Base-by-base conservation (phyloP, 1,284 basidiomycete species). In the Fistulina hepatica region DNA sequence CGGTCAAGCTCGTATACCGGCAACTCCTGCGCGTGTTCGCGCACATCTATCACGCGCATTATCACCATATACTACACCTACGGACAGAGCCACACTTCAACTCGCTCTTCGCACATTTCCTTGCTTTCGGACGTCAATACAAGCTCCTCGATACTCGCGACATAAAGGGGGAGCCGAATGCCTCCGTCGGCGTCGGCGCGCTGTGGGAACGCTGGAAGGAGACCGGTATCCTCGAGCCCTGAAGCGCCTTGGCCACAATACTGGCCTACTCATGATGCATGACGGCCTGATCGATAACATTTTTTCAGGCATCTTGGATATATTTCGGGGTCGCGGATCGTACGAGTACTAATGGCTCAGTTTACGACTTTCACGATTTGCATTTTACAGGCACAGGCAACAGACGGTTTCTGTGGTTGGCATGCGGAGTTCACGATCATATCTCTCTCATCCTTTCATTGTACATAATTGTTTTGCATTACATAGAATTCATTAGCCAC, bases 31-130 rank as follows among this genome's bases (percentile, higher is more conserved):
- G 94, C 33, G 90, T 98, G 34, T 97, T 97, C 60, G 93, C 94
- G 2, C 94, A 98, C 62, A 81, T 98, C 53, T 98, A 97, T 62
- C 85, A 97, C 58, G 83, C 90, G 4, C 94, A 98, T 57, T 98
- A 93, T 58, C 67, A 73, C 15, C 81, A 90, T 52, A 84, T 97
- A 50, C 73, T 98, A 15, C 93, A 98, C 57, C 74, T 98, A 16
- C 89, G 88, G 40, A 81, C 88, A 33, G 94, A 97, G 55, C 92
- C 92, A 0, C 93, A 97, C 60, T 92, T 97, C 65, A 97, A 97
- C 61, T 90, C 85, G n/a, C 74, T 97, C 23, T 97, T 97, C 53
- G 93, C 93, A 0, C 93, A 97, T 61, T 97, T 94, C 64, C 67
- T 97, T 33, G 88, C 92, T 0, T 97, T 97, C 52, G 84, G 89